phyloP scores from a whole-genome alignment of 192 early-diverging fungal genomes.

The Umbelopsis sp. region DNA sequence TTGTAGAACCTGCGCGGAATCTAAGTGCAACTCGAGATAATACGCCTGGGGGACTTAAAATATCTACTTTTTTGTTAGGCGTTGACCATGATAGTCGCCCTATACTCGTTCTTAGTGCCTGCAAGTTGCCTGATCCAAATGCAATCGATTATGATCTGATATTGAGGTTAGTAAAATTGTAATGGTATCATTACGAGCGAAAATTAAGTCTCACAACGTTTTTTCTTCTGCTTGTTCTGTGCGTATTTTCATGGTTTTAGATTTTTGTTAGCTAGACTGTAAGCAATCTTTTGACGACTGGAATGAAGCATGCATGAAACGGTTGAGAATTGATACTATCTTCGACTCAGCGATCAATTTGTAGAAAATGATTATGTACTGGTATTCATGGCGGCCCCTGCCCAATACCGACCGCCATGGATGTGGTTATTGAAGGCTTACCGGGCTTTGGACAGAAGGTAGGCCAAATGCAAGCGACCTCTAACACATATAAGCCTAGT shows the following conservation, averaged over 20 bases:
- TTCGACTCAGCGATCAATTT: constrained; percentile 73
- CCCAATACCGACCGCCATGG: constrained; percentile 78
- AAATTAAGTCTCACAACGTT: not conserved
- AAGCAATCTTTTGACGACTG: constrained; percentile 16
- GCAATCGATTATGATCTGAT: constrained; percentile 84
- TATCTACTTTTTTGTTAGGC: constrained; percentile 47
- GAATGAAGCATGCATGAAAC: not conserved
- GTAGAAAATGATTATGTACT: constrained; percentile 92
- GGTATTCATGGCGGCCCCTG: constrained; percentile 83
- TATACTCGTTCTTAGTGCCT: constrained; percentile 82
- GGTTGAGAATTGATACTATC: not conserved
- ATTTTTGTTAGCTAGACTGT: constrained; percentile 40
- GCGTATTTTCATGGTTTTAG: not conserved
- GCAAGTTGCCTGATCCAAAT: constrained; percentile 85
- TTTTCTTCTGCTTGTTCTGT: not conserved
- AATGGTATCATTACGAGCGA: not conserved
- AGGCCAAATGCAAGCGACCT: constrained; percentile 5
- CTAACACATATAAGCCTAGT: not conserved
- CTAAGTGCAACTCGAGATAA: not conserved
- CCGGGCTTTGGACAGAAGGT: constrained; percentile 77
- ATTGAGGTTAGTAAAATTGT: constrained; percentile 57
- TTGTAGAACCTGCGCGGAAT: not conserved
- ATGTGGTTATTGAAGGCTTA: constrained; percentile 89
- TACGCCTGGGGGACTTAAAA: not conserved
- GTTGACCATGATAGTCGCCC: constrained; percentile 84